These are phyloP conservation scores for Ascobolus immersus DNA, from an alignment of 495 filamentous ascomycete species.

Conservation along the genomic window DNA sequence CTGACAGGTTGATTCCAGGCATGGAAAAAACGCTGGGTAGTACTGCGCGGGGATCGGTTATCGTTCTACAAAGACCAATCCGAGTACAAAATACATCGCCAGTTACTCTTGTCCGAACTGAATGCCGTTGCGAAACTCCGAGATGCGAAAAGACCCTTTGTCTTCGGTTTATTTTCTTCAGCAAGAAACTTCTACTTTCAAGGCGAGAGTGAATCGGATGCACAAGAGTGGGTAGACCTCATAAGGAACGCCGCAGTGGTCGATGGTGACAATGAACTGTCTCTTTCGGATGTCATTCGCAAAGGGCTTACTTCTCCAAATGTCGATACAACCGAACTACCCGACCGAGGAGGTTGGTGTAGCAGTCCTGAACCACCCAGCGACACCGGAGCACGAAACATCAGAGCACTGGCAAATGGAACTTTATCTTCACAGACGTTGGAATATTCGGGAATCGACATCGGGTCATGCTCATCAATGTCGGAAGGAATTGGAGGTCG, in stretches of 20 bases:
- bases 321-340: conserved; percentile 24
- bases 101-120: conserved; percentile 66
- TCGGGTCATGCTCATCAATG: conserved; percentile 72
- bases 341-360: too few species aligned
- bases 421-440: conserved; percentile 27
- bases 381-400: conserved; percentile 16
- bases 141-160: conserved; percentile 57
- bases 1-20: conserved; percentile 20
- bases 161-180: conserved; percentile 85
- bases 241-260: conserved; percentile 55
- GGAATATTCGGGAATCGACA: conserved; percentile 72
- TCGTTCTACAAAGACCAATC: conserved; percentile 85
- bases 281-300: too few species aligned
- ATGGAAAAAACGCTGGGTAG: conserved; percentile 77
- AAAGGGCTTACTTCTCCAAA: conserved; percentile 39
- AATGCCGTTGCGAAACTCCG: conserved; percentile 73
- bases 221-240: conserved; percentile 62
- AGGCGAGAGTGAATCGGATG: conserved; percentile 43
- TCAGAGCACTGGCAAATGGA: conserved; percentile 17
- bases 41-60: conserved; percentile 75
- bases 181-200: conserved; percentile 79
- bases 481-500: conserved; percentile 46
- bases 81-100: conserved; percentile 66
- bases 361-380: conserved; percentile 18
- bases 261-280: too few species aligned